These are phyloP conservation scores for Polysphondylium violaceum DNA, from an alignment of 78 protist species.

Conservation along the genomic window DNA sequence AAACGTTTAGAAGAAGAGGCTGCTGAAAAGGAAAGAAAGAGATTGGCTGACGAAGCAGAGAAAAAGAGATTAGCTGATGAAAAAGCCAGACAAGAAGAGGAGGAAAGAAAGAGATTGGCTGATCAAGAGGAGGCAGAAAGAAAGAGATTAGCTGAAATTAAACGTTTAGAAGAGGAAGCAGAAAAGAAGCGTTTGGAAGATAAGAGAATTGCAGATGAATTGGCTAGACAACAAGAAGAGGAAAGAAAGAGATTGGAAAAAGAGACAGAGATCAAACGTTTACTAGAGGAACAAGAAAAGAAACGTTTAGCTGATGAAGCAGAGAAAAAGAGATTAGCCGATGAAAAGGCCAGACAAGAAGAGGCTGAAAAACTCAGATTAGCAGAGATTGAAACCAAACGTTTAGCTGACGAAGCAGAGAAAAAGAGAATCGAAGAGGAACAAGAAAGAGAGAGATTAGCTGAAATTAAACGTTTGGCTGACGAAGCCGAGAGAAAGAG, in stretches of 20 bases:
- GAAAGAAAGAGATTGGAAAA: slow-evolving; percentile 15
- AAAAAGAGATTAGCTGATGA: not conserved
- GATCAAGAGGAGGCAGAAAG: not conserved
- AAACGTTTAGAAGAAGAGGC: not conserved
- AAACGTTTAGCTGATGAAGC: slow-evolving; percentile 9
- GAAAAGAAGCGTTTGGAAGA: slow-evolving; percentile 23
- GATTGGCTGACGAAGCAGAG: not conserved
- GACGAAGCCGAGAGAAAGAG: slow-evolving; percentile 20
- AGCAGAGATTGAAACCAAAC: not conserved
- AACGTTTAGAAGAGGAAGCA: not conserved
- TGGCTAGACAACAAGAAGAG: not conserved
- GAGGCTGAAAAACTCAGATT: not conserved
- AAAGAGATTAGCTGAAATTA: slow-evolving; percentile 7
- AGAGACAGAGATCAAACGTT: slow-evolving; percentile 17
- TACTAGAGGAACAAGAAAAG: slow-evolving; percentile 16
- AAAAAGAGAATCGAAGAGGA: not conserved
- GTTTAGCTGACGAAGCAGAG: not conserved
- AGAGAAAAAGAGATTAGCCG: slow-evolving; percentile 33
- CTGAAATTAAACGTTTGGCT: not conserved
- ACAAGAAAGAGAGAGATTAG: too few relatives aligned
- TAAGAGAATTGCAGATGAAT: slow-evolving; percentile 3
- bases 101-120: slow-evolving; percentile 17
- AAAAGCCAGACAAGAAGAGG: not conserved
- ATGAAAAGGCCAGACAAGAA: not conserved
- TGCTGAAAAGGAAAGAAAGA: not conserved